Evolutionary conservation across 2,329 filamentous ascomycete genomes (phyloP), one percentile per base, ranked within the genome.

Genomic region (Aspergillus chevalieri): DNA sequence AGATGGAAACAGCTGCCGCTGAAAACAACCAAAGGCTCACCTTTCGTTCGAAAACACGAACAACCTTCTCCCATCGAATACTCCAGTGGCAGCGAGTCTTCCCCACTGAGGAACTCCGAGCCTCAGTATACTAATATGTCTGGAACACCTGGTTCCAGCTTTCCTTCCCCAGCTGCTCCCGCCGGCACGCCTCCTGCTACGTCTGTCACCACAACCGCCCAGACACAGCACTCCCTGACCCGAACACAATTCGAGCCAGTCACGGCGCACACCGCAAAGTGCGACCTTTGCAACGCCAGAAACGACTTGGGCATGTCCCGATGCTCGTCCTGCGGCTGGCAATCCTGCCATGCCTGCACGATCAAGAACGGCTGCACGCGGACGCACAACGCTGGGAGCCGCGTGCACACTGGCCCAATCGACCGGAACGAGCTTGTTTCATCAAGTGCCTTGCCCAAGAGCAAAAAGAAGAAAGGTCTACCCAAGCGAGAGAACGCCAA

Each of bases 211-310:
- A 36, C 34, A 7, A 17, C 34, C 34, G 8, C n/a, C 34, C 34
- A 7, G 34, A 8, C n/a, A 12, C 6, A 36, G 14, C n/a, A n/a
- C 6, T 17, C 34, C n/a, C 14, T 12, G 7, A 41, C 9, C 17
- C 17, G 10, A 9, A 41, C 19, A 3, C 38, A 48, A 7, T 70
- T 69, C 53, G 53, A 53, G n/a, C 46, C 55, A 6, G 51, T 70
- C 12, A 44, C 47, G 4, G 64, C 65, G 7, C 63, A 65, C 48
- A 71, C 67, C 0, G 67, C 65, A 1, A 69, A 69, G 50, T 72
- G 69, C 46, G 69, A 72, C 46, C 34, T 63, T 2, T 72, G 69
- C 55, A 62, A 65, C 34, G 44, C 46, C 1, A 61, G 67, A 39
- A 71, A 71, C 46, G 56, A 43, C n/a, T 43, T 50, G 1, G 65